Evolutionary conservation across 768 basidiomycete genomes (phyloP), one percentile per base, ranked within the genome.

Genomic region (Agaricus sinodeliciosus): DNA sequence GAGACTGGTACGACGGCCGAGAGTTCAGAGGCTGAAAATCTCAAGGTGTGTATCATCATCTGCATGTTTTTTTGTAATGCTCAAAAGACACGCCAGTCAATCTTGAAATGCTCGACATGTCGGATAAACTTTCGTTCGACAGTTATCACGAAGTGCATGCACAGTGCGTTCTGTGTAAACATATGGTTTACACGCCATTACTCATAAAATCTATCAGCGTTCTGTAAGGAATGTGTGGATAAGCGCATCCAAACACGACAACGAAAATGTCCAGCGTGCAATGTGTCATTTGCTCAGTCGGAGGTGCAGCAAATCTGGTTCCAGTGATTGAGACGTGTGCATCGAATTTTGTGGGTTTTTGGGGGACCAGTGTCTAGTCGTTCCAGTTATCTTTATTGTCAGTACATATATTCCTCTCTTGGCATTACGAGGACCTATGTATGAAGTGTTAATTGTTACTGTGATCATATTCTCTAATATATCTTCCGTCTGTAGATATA

Each of bases 201-300:
- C 44, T 37, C 31, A 35, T 40, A 16, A 22, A 1, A 11, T n/a
- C 28, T 50, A 35, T 9, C 58, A 93, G 92, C 91, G 0, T 94
- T 94, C 69, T 91, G 90, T 69, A 86, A 82, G 67, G 65, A 75
- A 50, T 96, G 87, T 63, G 78, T 97, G 31, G 94, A 96, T 57
- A 75, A 84, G n/a, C 85, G 95, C 39, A 78, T 97, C 59, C 70
- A 85, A 25, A 93, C 89, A 13, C 82, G 94, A 54, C 94, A 96
- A 65, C 85, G 94, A 25, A 94, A 94, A 66, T 98, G 94, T 69
- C 94, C 94, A 19, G 84, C 87, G 5, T 98, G 94, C 65, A 85
- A 86, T 57, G 62, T 87, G 28, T 67, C 77, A 1, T 98, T 98
- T 69, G 84, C 86, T 4, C 81, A 84, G 59, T 85, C 84, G 45